These are phyloP conservation scores for Withania somnifera DNA, from an alignment of 305 asterid species.

Conservation along the genomic window DNA sequence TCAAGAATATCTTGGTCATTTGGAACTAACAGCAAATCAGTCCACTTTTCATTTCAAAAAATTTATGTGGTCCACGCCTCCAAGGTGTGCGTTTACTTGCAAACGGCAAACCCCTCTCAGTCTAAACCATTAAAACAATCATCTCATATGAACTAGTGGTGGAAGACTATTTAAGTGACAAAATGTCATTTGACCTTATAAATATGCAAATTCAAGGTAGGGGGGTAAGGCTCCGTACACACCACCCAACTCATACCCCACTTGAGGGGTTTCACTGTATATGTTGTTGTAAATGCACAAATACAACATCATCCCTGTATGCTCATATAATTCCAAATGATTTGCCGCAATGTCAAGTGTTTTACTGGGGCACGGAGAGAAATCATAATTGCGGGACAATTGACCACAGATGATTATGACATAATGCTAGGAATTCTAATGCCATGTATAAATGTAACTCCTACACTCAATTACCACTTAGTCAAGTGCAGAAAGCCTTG, in stretches of 20 bases:
- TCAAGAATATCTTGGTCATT: background rate
- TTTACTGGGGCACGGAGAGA: background rate
- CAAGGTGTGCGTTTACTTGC: background rate
- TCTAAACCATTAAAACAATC: background rate
- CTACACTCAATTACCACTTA: background rate
- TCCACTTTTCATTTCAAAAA: background rate
- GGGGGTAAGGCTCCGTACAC: background rate
- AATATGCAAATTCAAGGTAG: background rate
- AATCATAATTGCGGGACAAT: background rate
- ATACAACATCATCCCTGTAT: background rate
- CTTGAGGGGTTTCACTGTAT: background rate
- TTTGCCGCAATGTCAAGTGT: background rate
- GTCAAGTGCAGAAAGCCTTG: background rate
- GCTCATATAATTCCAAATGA: background rate
- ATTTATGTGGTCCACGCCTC: background rate
- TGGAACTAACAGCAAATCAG: background rate
- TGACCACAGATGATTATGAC: background rate
- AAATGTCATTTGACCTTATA: background rate
- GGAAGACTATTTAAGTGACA: background rate
- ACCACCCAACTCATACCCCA: background rate
- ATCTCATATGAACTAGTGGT: background rate
- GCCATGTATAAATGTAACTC: background rate
- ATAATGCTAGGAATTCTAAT: background rate
- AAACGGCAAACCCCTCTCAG: background rate
- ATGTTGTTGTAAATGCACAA: background rate